Percentiles rank a stretch among this genome's conserved stretches.
These are phyloP conservation scores for Trifolium subterraneum DNA, from an alignment of 306 rosid species.

Conservation along the genomic window DNA sequence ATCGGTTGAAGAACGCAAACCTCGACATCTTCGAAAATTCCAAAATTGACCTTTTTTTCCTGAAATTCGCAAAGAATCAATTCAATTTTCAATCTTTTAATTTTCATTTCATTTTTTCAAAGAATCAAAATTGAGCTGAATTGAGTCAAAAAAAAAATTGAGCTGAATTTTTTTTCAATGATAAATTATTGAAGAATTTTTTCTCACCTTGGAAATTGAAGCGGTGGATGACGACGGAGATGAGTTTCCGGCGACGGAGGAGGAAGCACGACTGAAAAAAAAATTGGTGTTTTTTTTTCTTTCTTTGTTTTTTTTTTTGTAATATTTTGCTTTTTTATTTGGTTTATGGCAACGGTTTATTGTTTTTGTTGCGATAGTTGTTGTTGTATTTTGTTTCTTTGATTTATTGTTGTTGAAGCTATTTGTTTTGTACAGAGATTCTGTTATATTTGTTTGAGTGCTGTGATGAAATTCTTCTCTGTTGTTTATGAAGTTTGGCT, in stretches of 20 bases:
- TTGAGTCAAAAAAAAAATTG: too few relatives aligned
- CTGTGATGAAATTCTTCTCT: too few relatives aligned
- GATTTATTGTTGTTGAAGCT: neutral
- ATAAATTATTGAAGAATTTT: too few relatives aligned
- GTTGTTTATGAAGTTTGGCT: conserved; percentile 14
- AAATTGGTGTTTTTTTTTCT: neutral
- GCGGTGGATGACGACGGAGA: conserved; percentile 15
- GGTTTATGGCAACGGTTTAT: neutral
- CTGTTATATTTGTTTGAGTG: neutral
- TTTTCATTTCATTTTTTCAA: too few relatives aligned
- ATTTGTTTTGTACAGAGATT: neutral
- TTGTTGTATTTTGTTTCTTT: neutral
- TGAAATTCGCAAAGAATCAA: neutral
- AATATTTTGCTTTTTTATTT: neutral
- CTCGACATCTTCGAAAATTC: conserved; percentile 55
- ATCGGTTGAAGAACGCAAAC: conserved; percentile 75
- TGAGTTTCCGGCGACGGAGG: conserved; percentile 3
- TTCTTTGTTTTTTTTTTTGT: neutral
- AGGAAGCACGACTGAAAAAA: neutral
- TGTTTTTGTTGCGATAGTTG: neutral
- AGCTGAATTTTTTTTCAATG: neutral
- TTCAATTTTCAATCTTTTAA: conserved; percentile 7
- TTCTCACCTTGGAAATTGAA: conserved; percentile 24
- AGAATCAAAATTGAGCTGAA: too few relatives aligned
- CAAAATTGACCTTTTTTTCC: neutral